Conservation (phyloP, 345 rosid genomes). For the Eucalyptus victrix region DNA sequence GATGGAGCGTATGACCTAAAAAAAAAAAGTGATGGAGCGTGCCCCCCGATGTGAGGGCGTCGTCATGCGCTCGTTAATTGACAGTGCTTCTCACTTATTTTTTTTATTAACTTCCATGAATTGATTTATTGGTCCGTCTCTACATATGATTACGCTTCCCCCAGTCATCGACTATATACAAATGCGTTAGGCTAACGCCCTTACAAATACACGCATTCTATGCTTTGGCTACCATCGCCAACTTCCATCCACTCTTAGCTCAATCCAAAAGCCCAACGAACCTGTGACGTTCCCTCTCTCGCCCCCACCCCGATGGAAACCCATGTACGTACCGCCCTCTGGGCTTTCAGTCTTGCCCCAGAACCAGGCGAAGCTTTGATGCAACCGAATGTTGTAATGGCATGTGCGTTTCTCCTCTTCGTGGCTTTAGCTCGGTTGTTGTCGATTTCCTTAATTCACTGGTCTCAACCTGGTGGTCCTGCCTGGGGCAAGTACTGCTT, state of each 20-base stretch:
- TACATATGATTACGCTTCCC: neutral
- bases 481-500: constrained; percentile 29
- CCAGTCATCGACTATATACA: neutral
- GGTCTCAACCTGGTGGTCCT: constrained; percentile 39
- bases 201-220: neutral
- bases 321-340: neutral
- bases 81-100: neutral
- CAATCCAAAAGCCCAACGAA: neutral
- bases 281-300: neutral
- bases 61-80: neutral
- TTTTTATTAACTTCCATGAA: neutral
- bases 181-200: neutral
- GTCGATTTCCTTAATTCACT: constrained; percentile 5
- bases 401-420: neutral
- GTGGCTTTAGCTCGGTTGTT: constrained; percentile 7
- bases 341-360: constrained; percentile 10
- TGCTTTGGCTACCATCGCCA: neutral
- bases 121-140: neutral
- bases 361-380: constrained; percentile 2
- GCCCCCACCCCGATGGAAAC: neutral
- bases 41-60: neutral
- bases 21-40: neutral
- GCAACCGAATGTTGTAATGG: neutral
- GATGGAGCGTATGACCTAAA: neutral
- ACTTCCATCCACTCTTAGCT: neutral